Conservation (phyloP, 2,329 filamentous ascomycete genomes). For the Elsinoe batatas region DNA sequence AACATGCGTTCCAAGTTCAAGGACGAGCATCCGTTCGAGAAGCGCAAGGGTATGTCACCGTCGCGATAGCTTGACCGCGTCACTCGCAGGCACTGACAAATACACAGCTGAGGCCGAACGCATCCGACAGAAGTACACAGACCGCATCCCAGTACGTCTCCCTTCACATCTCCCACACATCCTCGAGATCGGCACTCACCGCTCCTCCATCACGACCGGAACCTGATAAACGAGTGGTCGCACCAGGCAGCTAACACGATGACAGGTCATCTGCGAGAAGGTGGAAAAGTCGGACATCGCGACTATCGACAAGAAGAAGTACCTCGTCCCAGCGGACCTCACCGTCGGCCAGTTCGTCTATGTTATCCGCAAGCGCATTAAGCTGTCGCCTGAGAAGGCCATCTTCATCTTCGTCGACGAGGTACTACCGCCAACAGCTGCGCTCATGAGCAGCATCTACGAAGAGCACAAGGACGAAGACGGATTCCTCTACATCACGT, state of each 20-base stretch:
- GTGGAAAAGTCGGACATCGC: slow-evolving; percentile 99
- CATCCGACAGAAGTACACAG: slow-evolving; percentile 97
- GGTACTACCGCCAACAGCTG: slow-evolving; percentile 89
- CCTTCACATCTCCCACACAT: slow-evolving; percentile 16
- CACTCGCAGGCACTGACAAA: slow-evolving; percentile 11
- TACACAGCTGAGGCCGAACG: slow-evolving; percentile 79
- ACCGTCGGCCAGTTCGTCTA: slow-evolving; percentile 99
- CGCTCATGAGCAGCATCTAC: slow-evolving; percentile 98
- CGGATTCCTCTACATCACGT: slow-evolving; percentile 97
- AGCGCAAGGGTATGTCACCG: slow-evolving; percentile 62
- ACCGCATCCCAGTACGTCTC: slow-evolving; percentile 85
- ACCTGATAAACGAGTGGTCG: not conserved
- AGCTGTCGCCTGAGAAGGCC: slow-evolving; percentile 96
- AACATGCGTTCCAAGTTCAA: slow-evolving; percentile 99
- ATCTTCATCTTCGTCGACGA: slow-evolving; percentile 99
- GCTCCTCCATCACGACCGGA: slow-evolving; percentile 8
- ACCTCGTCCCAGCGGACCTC: slow-evolving; percentile 91
- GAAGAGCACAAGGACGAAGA: slow-evolving; percentile 91
- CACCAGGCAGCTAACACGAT: slow-evolving; percentile 13
- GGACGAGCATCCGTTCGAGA: slow-evolving; percentile 99
- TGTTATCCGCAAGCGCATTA: slow-evolving; percentile 99
- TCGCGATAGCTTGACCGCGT: not conserved
- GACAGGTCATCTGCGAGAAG: slow-evolving; percentile 96
- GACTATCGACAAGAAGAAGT: slow-evolving; percentile 99
- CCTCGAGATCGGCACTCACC: slow-evolving; percentile 1